These are phyloP conservation scores for Pythium phragmitis DNA, from an alignment of 352 stramenopile species.

Conservation along the genomic window DNA sequence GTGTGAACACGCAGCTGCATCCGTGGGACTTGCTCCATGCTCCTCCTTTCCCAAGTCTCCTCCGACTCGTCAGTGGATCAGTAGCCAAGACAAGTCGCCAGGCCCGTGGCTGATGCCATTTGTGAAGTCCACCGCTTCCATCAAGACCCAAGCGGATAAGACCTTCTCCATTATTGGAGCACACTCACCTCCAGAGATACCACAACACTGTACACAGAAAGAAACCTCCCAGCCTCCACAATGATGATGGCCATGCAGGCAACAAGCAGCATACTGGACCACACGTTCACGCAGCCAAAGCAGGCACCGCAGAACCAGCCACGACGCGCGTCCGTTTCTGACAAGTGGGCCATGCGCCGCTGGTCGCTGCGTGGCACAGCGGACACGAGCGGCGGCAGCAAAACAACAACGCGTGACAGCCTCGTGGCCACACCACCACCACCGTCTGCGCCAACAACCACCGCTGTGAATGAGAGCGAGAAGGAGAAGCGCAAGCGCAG, in stretches of 20 bases:
- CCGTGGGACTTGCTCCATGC: too few species aligned
- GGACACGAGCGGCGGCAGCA: constrained; percentile 10
- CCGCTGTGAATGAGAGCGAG: constrained; percentile 4
- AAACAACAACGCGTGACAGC: neutral
- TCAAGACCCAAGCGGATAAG: neutral
- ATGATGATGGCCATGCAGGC: constrained; percentile 25
- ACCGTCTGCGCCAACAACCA: constrained; percentile 1
- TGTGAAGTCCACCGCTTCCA: neutral
- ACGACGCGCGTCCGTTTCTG: constrained; percentile 2
- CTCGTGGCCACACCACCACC: neutral
- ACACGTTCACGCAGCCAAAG: constrained; percentile 8
- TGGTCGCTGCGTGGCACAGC: constrained; percentile 25
- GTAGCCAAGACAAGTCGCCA: too few species aligned
- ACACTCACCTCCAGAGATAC: too few species aligned
- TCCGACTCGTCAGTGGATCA: too few species aligned
- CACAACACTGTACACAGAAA: too few species aligned
- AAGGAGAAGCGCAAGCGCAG: constrained; percentile 27
- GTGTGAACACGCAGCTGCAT: too few species aligned
- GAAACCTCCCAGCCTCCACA: neutral
- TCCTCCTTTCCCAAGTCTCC: too few species aligned
- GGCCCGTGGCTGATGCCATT: neutral
- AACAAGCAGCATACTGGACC: constrained; percentile 10
- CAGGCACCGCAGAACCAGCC: neutral
- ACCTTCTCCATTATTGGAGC: neutral
- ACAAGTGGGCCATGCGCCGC: constrained; percentile 22